These are phyloP conservation scores for Aegilops umbellulata DNA, from an alignment of 176 grass and related monocot species.

Conservation along the genomic window DNA sequence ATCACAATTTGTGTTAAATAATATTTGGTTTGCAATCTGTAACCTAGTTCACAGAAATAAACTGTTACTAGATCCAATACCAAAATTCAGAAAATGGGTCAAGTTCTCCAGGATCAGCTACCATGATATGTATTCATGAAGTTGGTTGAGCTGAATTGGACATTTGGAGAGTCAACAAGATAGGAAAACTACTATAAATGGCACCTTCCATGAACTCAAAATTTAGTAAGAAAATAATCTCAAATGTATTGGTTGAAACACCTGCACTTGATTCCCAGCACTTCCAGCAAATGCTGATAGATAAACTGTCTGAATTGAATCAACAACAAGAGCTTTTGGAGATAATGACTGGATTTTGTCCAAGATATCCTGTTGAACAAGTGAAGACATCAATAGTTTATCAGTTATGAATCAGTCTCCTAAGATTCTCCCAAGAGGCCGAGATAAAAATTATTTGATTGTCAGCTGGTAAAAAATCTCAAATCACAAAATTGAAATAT, in stretches of 20 bases:
- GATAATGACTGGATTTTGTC: constrained; percentile 66
- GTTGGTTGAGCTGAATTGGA: constrained; percentile 11
- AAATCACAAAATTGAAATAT: not conserved
- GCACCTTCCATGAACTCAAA: not conserved
- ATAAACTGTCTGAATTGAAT: constrained; percentile 99
- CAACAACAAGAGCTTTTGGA: constrained; percentile 77
- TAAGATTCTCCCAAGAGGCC: constrained; percentile 5
- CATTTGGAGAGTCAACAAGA: not conserved
- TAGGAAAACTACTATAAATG: not conserved
- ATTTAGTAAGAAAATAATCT: constrained; percentile 14
- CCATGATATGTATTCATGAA: not conserved
- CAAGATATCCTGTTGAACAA: constrained; percentile 85
- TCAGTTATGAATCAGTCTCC: not conserved
- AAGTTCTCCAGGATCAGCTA: not conserved
- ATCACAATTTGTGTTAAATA: not conserved
- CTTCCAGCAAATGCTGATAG: constrained; percentile 82
- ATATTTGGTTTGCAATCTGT: not conserved
- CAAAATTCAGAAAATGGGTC: not conserved
- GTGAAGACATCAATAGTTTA: not conserved
- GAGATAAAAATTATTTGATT: constrained; percentile 17
- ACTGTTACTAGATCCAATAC: not conserved
- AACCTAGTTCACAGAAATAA: constrained; percentile 10
- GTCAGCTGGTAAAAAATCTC: not conserved
- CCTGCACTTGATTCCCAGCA: constrained; percentile 84
- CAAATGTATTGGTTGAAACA: constrained; percentile 27